Evolutionary conservation across 2,329 filamentous ascomycete species (phyloP), one percentile per base, ranked within the genome.

Genomic region (Cercospora canescens): DNA sequence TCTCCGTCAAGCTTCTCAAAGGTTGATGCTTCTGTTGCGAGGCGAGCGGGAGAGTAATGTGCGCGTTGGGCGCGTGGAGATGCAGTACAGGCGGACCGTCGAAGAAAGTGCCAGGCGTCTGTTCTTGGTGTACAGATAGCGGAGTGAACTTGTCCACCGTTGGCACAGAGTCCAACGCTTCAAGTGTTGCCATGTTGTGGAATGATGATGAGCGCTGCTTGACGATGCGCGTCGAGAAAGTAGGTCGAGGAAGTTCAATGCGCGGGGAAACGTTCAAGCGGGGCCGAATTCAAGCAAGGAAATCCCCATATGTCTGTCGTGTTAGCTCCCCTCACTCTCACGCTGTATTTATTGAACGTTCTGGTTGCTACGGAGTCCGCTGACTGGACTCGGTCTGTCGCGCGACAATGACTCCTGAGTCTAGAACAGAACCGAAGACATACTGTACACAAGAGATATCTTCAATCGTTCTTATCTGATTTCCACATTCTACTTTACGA

Each of bases 71-170:
- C 71, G 41, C 82, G 73, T 89, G 86, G 71, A 86, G 86, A 78
- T 94, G 87, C 3, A 94, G 84, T 50, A 94, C 85, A 1, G 91
- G 88, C 74, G 90, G 91, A 30, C 86, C 87, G 71, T 85, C 86
- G 72, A 89, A 89, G 79, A 94, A 94, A 48, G 86, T 89, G 65
- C 84, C 82, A 0, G 91, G 91, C 1, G 91, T 94, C 74, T 89
- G 87, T 60, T 88, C 83, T 76, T 92, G 87, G 76, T 93, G 91
- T 67, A 92, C 88, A 65, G 84, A 81, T 54, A 94, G 84, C 4
- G 86, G 81, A 35, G 85, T 88, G 78, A 88, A 94, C 50, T 68
- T 65, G 12, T 63, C 56, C 6, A 63, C 8, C 2, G 34, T 26
- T 1, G 69, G 69, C 7, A 52, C 50, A 21, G 28, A 21, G 21